Base-by-base conservation (phyloP, 257 asterid species). In the Plectranthus barbatus region DNA sequence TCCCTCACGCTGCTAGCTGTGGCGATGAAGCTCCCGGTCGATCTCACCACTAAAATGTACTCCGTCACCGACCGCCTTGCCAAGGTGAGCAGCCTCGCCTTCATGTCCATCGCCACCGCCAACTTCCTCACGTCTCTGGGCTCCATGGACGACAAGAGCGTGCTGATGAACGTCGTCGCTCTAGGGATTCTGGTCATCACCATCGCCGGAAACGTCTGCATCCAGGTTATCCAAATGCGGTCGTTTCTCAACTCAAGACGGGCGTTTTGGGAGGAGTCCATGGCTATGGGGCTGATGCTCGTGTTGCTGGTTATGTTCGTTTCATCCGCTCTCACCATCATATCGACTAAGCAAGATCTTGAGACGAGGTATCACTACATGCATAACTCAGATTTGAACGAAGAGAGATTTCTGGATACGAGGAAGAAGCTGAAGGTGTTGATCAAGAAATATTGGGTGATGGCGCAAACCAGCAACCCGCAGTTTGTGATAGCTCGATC, bases 401-500 rank as follows among this genome's bases (percentile, higher is more conserved):
- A 76, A 52, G 78, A 76, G 24, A 2, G 56, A 0, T 6, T 64
- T 66, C 75, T 67, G 47, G 49, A 75, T 0, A 61, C 37, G 71
- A 63, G 56, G 62, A 69, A 54, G 9, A 73, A 76, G 31, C 52
- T 73, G 60, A 70, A 60, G 51, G 42, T 26, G 50, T 59, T 67
- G 69, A 69, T 80, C 53, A 63, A 41, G 66, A 76, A 73, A 64
- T 68, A 80, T 11, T 76, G 80, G 78, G 78, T 80, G 66, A 80
- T 76, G 81, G 84, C 81, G 3, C 76, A 66, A 41, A 75, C 81
- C 33, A 76, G 84, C 7, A 54, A 71, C 65, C 84, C 79, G 3
- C 84, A 79, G 49, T 79, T 74, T 36, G 83, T 79, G 65, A 74
- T 76, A 17, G 85, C 81, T 7, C 79, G 85, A 14, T 82, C 81